Evolutionary conservation across 305 asterid species (phyloP).

Genomic region (Striga hermonthica): DNA sequence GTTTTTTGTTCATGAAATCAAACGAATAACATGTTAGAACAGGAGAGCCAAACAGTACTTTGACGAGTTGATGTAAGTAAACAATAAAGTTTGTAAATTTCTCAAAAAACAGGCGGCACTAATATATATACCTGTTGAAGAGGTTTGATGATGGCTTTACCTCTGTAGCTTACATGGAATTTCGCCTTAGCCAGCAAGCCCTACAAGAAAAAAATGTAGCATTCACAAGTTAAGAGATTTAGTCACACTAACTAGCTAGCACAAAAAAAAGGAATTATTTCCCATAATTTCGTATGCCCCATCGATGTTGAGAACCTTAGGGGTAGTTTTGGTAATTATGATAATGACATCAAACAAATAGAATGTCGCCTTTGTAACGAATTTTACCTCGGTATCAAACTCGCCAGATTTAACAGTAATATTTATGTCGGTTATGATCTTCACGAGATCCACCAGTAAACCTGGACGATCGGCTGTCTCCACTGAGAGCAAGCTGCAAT

Average conservation of each 20-base stretch:
- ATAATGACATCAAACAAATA: no score
- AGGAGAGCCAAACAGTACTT: neutral
- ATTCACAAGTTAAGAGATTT: neutral
- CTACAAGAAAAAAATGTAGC: conserved; percentile 35
- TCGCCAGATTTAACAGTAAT: conserved; percentile 81
- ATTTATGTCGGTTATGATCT: conserved; percentile 74
- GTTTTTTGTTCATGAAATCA: neutral
- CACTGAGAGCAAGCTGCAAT: conserved; percentile 70
- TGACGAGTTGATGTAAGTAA: neutral
- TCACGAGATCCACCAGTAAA: conserved; percentile 88
- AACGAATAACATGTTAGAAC: neutral
- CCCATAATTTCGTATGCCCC: neutral
- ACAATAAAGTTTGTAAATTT: no score
- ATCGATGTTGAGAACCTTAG: neutral
- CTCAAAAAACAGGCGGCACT: neutral
- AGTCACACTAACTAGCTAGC: no score
- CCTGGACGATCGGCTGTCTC: conserved; percentile 95
- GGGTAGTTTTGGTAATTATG: neutral
- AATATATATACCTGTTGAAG: conserved; percentile 74
- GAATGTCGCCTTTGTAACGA: neutral
- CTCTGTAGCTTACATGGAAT: conserved; percentile 87
- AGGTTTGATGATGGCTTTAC: conserved; percentile 83
- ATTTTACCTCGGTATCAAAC: conserved; percentile 81
- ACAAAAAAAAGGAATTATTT: no score
- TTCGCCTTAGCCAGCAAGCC: conserved; percentile 94